Percentiles rank a stretch among this genome's conserved stretches.
Conservation (phyloP, 371 early-diverging fungal genomes). For the Dichotomocladium elegans region DNA sequence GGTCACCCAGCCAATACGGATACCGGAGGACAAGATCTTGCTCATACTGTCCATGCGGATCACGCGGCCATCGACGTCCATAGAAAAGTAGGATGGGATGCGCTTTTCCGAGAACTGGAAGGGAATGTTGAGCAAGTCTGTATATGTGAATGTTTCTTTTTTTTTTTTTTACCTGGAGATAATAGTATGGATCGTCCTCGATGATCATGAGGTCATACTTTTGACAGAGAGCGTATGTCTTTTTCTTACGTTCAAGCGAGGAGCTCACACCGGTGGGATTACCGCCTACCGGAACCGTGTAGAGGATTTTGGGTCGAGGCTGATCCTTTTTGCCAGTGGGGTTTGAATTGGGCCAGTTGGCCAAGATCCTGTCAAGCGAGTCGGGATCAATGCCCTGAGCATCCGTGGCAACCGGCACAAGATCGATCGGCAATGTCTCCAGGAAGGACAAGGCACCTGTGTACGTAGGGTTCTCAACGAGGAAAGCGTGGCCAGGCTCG, state of each 20-base stretch:
- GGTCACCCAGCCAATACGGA: conserved; percentile 77
- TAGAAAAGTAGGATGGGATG: conserved; percentile 66
- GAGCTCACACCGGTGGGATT: conserved; percentile 77
- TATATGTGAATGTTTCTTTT: too few species aligned
- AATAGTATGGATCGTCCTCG: conserved; percentile 85
- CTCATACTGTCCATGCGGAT: conserved; percentile 82
- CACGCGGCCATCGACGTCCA: conserved; percentile 78
- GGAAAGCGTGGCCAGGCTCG: conserved; percentile 55
- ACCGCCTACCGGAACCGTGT: conserved; percentile 66
- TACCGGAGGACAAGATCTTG: conserved; percentile 76
- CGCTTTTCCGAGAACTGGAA: conserved; percentile 24
- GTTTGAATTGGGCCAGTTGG: conserved; percentile 41
- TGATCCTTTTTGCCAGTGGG: conserved; percentile 31
- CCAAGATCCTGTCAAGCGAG: conserved; percentile 42
- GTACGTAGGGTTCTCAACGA: conserved; percentile 76
- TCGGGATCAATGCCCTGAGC: conserved; percentile 50
- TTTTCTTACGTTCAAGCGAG: conserved; percentile 56
- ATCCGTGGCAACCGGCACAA: conserved; percentile 60
- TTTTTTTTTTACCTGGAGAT: conserved; percentile 49
- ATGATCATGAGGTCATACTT: conserved; percentile 65
- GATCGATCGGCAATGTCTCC: conserved; percentile 58
- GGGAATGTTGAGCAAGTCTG: too few species aligned
- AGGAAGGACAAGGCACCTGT: conserved; percentile 74
- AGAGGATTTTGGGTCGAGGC: conserved; percentile 43
- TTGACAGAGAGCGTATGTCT: conserved; percentile 58